Evolutionary conservation across 768 basidiomycete species (phyloP).

Genomic region (Russula griseocarnosa): DNA sequence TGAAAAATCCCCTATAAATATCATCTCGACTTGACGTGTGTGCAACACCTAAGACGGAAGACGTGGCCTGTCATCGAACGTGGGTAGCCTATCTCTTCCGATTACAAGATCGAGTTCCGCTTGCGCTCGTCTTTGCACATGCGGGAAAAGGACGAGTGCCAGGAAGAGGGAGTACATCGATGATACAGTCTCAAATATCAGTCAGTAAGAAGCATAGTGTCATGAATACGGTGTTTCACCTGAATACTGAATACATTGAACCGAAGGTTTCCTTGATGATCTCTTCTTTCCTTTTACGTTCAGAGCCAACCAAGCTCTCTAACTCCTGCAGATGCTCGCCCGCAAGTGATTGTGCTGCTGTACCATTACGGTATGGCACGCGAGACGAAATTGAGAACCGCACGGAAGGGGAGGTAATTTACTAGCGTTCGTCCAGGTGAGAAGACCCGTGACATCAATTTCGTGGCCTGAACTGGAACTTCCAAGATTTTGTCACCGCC

Average conservation of each 20-base stretch:
- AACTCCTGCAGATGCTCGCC: conserved; percentile 8
- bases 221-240: neutral
- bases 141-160: conserved; percentile 8
- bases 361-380: conserved; percentile 2
- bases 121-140: conserved; percentile 25
- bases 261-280: neutral
- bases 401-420: conserved; percentile 19
- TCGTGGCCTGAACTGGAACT: neutral
- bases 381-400: neutral
- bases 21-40: conserved; percentile 12
- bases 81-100: conserved; percentile 32
- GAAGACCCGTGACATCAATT: neutral
- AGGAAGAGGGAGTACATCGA: conserved; percentile 14
- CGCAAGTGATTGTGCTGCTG: conserved; percentile 11
- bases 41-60: neutral
- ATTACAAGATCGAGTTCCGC: conserved; percentile 33
- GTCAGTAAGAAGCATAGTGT: neutral
- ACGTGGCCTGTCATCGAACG: conserved; percentile 28
- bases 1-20: conserved; percentile 14
- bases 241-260: conserved; percentile 7
- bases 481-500: neutral
- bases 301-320: neutral
- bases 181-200: conserved; percentile 8
- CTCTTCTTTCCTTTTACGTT: conserved; percentile 7
- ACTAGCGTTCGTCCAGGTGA: conserved; percentile 13